Evolutionary conservation across 306 rosid species (phyloP).

Genomic region (Vigna hirtella): DNA sequence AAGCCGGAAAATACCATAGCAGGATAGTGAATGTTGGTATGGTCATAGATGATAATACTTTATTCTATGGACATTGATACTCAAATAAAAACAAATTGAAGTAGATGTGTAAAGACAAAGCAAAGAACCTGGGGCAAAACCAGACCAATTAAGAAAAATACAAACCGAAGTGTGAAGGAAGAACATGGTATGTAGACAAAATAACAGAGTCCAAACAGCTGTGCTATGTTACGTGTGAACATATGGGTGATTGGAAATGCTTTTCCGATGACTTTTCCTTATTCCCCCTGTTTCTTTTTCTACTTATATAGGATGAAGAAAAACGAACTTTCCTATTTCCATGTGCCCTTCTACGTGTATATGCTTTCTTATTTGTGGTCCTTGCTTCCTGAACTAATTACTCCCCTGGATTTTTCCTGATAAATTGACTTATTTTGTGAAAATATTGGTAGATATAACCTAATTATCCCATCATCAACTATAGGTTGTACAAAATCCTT

Average conservation of each 20-base stretch:
- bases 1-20: background rate
- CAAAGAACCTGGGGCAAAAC: too few species aligned
- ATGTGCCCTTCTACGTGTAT: background rate
- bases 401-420: constrained; percentile 1
- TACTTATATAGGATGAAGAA: background rate
- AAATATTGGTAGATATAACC: constrained; percentile 28
- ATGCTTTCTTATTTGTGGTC: constrained; percentile 1
- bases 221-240: background rate
- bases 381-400: constrained; percentile 15
- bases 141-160: too few species aligned
- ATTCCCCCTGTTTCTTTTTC: background rate
- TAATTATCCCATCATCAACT: constrained; percentile 4
- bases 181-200: background rate
- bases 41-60: background rate
- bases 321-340: background rate
- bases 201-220: background rate
- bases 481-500: constrained; percentile 13
- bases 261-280: too few species aligned
- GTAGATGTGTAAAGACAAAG: background rate
- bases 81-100: background rate
- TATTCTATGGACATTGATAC: background rate
- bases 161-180: background rate
- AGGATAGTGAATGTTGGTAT: background rate
- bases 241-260: too few species aligned
- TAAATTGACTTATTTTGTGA: background rate